Percentiles rank a stretch among this genome's conserved stretches.
These are phyloP conservation scores for Monascus ruber DNA, from an alignment of 2,329 filamentous ascomycete genomes.

Conservation along the genomic window DNA sequence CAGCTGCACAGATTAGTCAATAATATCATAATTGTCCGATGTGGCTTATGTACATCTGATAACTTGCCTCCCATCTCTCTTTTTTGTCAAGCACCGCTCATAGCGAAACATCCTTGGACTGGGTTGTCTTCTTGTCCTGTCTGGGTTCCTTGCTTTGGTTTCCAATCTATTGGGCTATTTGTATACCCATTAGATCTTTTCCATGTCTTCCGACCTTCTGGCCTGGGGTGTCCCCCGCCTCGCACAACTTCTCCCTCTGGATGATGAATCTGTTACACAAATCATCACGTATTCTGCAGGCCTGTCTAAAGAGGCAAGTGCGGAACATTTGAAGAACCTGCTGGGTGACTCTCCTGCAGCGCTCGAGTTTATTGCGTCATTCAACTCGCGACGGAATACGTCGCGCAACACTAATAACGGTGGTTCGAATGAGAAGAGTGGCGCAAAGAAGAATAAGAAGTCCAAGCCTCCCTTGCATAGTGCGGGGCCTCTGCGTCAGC, in stretches of 20 bases:
- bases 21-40: no score
- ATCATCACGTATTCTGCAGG: constrained; percentile 70
- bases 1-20: no score
- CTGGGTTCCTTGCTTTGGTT: neutral
- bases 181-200: neutral
- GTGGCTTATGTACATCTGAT: no score
- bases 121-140: no score
- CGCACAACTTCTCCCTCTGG: constrained; percentile 67
- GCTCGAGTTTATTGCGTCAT: constrained; percentile 59
- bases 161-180: constrained; percentile 5
- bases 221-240: constrained; percentile 59
- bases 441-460: constrained; percentile 5
- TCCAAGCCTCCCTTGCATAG: constrained; percentile 50
- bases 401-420: constrained; percentile 18
- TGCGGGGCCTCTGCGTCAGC: constrained; percentile 48
- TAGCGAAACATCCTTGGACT: no score
- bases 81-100: no score
- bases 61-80: no score
- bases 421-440: constrained; percentile 3
- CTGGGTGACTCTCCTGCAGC: constrained; percentile 73
- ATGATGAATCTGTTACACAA: constrained; percentile 73
- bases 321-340: constrained; percentile 75
- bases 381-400: constrained; percentile 53
- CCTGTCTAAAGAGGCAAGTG: constrained; percentile 65
- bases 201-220: constrained; percentile 17